A percentile compares a stretch with the other conserved stretches of the same genome.
Evolutionary conservation across 441 rosid species (phyloP).

Genomic region (Aleurites moluccanus): DNA sequence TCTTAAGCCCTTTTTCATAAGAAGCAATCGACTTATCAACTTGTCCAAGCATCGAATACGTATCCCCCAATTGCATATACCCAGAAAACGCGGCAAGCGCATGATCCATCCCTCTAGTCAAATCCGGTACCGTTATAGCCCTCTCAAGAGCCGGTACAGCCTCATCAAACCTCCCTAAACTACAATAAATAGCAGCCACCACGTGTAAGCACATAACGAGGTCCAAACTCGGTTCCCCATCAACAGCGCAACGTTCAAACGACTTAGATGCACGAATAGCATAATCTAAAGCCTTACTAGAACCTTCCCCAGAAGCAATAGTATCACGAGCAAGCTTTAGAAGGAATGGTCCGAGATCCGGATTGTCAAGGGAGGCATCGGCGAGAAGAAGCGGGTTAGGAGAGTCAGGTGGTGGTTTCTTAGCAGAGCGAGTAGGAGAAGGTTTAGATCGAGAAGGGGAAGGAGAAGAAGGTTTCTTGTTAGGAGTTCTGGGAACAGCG

Average conservation of each 20-base stretch:
- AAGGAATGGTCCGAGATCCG: conserved; percentile 98
- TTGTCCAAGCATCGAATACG: conserved; percentile 90
- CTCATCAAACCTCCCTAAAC: conserved; percentile 87
- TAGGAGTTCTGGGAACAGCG: conserved; percentile 37
- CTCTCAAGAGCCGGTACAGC: conserved; percentile 84
- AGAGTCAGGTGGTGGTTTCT: conserved; percentile 72
- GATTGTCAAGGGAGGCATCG: conserved; percentile 84
- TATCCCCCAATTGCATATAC: conserved; percentile 95
- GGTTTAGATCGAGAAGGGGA: conserved; percentile 83
- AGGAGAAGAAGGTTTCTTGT: conserved; percentile 39
- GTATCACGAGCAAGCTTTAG: conserved; percentile 90
- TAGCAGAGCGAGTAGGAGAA: conserved; percentile 65
- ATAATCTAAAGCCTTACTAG: conserved; percentile 78
- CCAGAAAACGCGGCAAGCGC: conserved; percentile 95
- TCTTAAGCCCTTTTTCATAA: conserved; percentile 87
- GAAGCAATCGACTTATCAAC: conserved; percentile 80
- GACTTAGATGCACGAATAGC: conserved; percentile 89
- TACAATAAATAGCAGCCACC: conserved; percentile 87
- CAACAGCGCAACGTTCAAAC: conserved; percentile 75
- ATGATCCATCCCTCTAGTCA: conserved; percentile 74
- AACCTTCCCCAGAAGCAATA: conserved; percentile 92
- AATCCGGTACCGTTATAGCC: conserved; percentile 76
- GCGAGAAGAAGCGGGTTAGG: conserved; percentile 34
- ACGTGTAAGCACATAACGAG: conserved; percentile 97
- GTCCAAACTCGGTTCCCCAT: conserved; percentile 80